Percentiles rank a stretch among this genome's conserved stretches.
phyloP scores from a whole-genome alignment of 192 early-diverging fungal species.

The Entomortierella parvispora region DNA sequence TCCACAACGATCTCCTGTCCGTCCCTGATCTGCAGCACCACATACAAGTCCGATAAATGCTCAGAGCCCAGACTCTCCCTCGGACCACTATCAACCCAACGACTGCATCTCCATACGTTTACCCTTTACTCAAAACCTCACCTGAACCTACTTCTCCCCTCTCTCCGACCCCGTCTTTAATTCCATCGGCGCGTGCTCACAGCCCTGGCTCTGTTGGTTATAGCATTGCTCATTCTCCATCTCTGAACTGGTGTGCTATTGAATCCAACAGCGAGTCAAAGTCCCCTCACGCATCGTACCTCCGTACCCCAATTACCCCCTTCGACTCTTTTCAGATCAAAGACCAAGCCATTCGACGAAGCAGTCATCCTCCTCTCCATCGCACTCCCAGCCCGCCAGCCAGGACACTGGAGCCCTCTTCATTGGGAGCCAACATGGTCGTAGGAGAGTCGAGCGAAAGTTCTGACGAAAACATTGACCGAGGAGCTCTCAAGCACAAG shows the following conservation, averaged over 20 bases:
- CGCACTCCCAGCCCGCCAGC: no score
- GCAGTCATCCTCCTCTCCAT: no score
- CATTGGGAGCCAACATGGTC: no score
- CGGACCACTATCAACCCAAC: neutral
- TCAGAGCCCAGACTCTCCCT: neutral
- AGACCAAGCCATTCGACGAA: no score
- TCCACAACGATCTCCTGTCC: neutral
- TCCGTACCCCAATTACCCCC: no score
- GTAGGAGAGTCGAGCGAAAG: constrained; percentile 23
- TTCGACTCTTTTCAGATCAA: no score
- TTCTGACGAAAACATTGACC: constrained; percentile 5
- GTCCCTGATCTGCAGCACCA: neutral
- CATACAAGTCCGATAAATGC: neutral
- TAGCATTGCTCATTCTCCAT: neutral
- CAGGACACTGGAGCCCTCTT: no score
- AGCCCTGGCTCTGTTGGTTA: neutral
- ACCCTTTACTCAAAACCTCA: neutral
- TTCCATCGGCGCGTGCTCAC: neutral
- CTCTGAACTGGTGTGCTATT: neutral
- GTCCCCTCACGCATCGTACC: no score
- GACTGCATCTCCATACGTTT: neutral
- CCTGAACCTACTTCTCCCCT: neutral
- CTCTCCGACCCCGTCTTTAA: neutral
- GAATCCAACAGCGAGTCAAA: no score
- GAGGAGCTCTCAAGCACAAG: constrained; percentile 2